Evolutionary conservation across 2,329 filamentous ascomycete species (phyloP), one percentile per base, ranked within the genome.

Genomic region (Aureobasidium sp.): DNA sequence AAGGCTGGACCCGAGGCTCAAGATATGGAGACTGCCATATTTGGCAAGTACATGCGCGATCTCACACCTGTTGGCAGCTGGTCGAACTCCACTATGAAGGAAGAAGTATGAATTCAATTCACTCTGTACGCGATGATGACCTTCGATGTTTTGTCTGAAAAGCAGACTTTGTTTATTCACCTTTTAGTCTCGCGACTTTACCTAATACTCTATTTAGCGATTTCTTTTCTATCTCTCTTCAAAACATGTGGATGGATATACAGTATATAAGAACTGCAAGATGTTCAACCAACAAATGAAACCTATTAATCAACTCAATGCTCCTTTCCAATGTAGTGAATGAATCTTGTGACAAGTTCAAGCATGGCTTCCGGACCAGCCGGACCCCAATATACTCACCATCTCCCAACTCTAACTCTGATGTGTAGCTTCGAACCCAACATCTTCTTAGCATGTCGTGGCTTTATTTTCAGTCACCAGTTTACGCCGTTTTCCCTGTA

Each of bases 21-120:
- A 32, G 64, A 66, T 49, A 30, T 67, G n/a, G 64, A 67, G 57
- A 60, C 54, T 21, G 60, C 47, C 48, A 63, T 63, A 13, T 66
- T 66, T 63, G 62, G 62, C 51, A 45, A 55, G n/a, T 62, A 61
- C 42, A 61, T 61, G 49, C 48, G 50, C 14, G 59, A 61, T 13
- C 29, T 61, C 5, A 61, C 59, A 6, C 59, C 59, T 13, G 50
- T 50, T 13, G 48, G 39, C n/a, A 54, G 49, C 16, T 48, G 41
- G 41, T 44, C 59, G 3, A 3, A 54, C 1, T 61, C 59, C 3
- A 41, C 21, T 3, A 55, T 30, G 42, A 49, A 59, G 45, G 39
- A 50, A 10, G 36, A 59, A 25, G 57, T 14, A 8, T 59, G 54
- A 57, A 10, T 27, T 21, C 3, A n/a, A 13, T 14, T 5, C 44